Evolutionary conservation across 768 basidiomycete species (phyloP).

Genomic region (Termitomyces sp.): DNA sequence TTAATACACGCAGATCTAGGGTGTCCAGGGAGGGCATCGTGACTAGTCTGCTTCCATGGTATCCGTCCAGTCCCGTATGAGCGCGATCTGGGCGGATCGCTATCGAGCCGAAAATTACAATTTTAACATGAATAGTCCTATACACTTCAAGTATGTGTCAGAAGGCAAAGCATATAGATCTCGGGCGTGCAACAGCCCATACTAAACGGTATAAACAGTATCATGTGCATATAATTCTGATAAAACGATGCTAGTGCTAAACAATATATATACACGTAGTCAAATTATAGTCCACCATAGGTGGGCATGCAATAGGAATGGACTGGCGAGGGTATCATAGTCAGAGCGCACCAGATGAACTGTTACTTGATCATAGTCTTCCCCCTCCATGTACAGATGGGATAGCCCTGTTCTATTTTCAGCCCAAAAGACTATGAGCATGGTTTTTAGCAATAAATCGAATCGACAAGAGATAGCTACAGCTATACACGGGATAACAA

Average conservation of each 20-base stretch:
- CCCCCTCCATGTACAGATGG: neutral
- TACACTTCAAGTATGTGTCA: no score
- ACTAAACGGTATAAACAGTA: neutral
- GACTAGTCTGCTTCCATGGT: no score
- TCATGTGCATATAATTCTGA: neutral
- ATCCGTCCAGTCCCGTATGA: no score
- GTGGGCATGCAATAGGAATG: neutral
- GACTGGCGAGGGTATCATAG: neutral
- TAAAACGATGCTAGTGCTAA: neutral
- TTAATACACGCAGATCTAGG: no score
- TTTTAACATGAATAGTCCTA: no score
- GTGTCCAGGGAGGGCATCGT: no score
- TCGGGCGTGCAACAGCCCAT: no score
- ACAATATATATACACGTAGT: neutral
- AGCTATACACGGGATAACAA: conserved; percentile 5
- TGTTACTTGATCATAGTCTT: neutral
- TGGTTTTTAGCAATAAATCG: neutral
- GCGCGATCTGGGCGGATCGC: no score
- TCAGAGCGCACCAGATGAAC: neutral
- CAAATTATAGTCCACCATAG: neutral
- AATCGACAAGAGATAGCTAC: neutral
- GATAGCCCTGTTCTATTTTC: neutral
- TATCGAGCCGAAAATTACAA: no score
- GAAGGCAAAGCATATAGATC: no score
- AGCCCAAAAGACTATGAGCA: neutral